phyloP scores from a whole-genome alignment of 164 flowering plant genomes.

The Chloranthus sessilifolius region DNA sequence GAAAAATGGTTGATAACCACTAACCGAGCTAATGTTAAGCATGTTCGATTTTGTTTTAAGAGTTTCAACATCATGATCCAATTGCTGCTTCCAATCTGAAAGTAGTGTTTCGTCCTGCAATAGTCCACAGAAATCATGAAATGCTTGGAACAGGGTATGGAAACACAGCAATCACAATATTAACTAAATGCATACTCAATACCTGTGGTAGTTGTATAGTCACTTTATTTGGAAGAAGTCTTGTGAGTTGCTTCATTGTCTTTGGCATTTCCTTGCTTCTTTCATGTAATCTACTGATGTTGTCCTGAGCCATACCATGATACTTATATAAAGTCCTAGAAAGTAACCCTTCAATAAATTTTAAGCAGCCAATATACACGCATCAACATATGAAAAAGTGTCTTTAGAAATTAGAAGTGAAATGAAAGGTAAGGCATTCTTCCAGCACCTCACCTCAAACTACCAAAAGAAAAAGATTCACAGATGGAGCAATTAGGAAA shows the following conservation, averaged over 20 bases:
- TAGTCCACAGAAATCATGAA: constrained; percentile 3
- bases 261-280: constrained; percentile 73
- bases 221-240: constrained; percentile 88
- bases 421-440: no score
- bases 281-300: constrained; percentile 62
- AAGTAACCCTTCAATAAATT: not conserved
- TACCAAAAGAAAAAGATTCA: no score
- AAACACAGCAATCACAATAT: not conserved
- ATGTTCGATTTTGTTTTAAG: constrained; percentile 61
- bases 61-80: constrained; percentile 76
- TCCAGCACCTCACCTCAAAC: no score
- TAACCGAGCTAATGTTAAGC: constrained; percentile 57
- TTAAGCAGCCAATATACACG: not conserved
- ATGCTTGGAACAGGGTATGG: not conserved
- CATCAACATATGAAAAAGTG: no score
- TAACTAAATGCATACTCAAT: not conserved
- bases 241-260: constrained; percentile 61
- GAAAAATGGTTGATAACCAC: constrained; percentile 22
- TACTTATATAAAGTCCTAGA: not conserved
- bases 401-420: no score
- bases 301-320: constrained; percentile 45
- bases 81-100: constrained; percentile 71
- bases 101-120: constrained; percentile 70
- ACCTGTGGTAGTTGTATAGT: constrained; percentile 86
- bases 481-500: no score